A percentile compares a stretch with the other conserved stretches of the same genome.
These are phyloP conservation scores for Yarrowia galli DNA, from an alignment of 1,139 yeast genomes.

Conservation along the genomic window DNA sequence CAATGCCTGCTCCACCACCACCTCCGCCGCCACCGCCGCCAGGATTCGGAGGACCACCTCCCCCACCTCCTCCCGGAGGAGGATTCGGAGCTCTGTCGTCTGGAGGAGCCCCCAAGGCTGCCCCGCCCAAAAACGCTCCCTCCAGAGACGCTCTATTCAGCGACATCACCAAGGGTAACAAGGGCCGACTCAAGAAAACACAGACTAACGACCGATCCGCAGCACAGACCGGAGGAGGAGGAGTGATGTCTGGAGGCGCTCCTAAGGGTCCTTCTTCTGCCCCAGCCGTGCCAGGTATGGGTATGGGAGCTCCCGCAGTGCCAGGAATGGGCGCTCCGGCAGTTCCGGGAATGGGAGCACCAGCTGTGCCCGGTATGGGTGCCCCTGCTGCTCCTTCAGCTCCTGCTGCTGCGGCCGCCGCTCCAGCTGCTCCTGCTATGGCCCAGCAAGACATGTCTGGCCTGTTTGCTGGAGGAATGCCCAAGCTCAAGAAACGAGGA, in stretches of 20 bases:
- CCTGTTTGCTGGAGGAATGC: slow-evolving; percentile 85
- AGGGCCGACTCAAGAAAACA: slow-evolving; percentile 67
- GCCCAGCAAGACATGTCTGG: slow-evolving; percentile 72
- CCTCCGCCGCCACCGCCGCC: slow-evolving; percentile 48
- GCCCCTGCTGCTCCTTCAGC: slow-evolving; percentile 32
- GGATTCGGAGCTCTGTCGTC: slow-evolving; percentile 48
- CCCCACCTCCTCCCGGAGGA: slow-evolving; percentile 51
- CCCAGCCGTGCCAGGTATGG: slow-evolving; percentile 44
- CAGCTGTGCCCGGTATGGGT: slow-evolving; percentile 41
- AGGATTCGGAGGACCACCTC: slow-evolving; percentile 43
- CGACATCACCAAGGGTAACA: slow-evolving; percentile 82
- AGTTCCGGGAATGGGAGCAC: slow-evolving; percentile 40
- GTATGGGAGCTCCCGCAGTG: slow-evolving; percentile 34
- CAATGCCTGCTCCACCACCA: slow-evolving; percentile 43
- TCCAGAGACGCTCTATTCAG: slow-evolving; percentile 78
- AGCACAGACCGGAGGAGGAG: slow-evolving; percentile 45
- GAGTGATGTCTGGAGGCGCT: slow-evolving; percentile 16
- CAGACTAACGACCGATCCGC: slow-evolving; percentile 70
- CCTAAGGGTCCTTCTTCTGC: slow-evolving; percentile 42
- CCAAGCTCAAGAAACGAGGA: slow-evolving; percentile 69
- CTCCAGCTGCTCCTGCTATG: slow-evolving; percentile 41
- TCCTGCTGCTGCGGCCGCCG: slow-evolving; percentile 29
- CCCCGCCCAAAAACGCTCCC: slow-evolving; percentile 44
- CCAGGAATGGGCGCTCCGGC: slow-evolving; percentile 42
- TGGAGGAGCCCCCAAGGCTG: slow-evolving; percentile 41